Conservation (phyloP, 1,284 basidiomycete genomes). For the Cryptococcus floricola region DNA sequence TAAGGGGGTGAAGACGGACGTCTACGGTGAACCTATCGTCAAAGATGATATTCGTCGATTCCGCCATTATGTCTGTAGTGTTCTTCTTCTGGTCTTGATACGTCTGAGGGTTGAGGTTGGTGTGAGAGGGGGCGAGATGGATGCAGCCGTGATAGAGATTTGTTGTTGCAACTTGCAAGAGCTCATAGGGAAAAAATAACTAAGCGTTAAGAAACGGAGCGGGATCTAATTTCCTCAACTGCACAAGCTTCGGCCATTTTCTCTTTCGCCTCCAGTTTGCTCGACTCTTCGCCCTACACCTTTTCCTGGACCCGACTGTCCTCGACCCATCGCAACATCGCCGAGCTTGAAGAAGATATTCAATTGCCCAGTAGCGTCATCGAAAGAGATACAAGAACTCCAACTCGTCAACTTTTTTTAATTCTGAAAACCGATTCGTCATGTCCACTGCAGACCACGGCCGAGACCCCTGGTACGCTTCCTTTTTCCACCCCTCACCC, state of each 20-base stretch:
- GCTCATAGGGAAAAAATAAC: background rate
- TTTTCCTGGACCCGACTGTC: background rate
- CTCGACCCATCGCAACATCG: too few relatives aligned
- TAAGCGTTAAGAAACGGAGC: background rate
- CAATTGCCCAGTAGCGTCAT: background rate
- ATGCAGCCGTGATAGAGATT: background rate
- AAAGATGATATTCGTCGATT: slow-evolving; percentile 57
- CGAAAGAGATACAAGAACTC: background rate
- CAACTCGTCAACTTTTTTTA: background rate
- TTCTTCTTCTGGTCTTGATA: background rate
- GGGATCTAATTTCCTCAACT: background rate
- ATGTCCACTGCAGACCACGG: slow-evolving; percentile 64
- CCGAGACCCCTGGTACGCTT: slow-evolving; percentile 77
- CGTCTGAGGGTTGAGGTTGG: background rate
- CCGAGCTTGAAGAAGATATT: too few relatives aligned
- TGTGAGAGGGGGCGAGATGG: background rate
- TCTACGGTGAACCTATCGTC: slow-evolving; percentile 84
- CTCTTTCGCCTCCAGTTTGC: background rate
- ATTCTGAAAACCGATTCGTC: background rate
- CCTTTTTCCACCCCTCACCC: background rate
- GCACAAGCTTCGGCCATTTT: background rate
- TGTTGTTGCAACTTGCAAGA: background rate
- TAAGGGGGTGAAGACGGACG: slow-evolving; percentile 35
- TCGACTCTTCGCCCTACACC: background rate
- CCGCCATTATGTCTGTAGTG: slow-evolving; percentile 16